Conservation (phyloP, 2,329 filamentous ascomycete genomes). For the Karstenula rhodostoma region DNA sequence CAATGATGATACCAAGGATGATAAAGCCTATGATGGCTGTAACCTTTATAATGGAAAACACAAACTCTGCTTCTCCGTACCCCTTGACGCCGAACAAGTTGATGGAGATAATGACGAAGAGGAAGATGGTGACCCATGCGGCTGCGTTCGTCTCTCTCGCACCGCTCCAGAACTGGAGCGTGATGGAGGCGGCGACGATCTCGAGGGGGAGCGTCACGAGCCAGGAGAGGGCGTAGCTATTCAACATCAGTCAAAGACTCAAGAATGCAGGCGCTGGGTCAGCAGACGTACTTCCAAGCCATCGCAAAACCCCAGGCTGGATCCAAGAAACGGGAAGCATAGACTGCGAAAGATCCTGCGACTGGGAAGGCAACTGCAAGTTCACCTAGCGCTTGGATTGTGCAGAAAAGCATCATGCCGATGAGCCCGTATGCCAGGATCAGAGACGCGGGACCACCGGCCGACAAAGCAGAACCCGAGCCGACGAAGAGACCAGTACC, state of each 20-base stretch:
- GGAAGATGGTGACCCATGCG: constrained; percentile 82
- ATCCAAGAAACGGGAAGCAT: constrained; percentile 86
- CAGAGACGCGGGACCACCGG: constrained; percentile 42
- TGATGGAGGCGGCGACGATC: constrained; percentile 84
- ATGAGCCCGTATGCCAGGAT: constrained; percentile 45
- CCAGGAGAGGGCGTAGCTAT: constrained; percentile 85
- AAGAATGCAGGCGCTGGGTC: neutral
- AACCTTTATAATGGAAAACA: constrained; percentile 84
- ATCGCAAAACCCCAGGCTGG: constrained; percentile 70
- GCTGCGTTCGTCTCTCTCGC: constrained; percentile 50
- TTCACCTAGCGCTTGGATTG: constrained; percentile 86
- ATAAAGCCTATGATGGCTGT: constrained; percentile 85
- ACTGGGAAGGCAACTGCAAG: constrained; percentile 86
- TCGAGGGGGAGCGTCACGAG: constrained; percentile 80
- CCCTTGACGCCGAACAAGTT: constrained; percentile 87
- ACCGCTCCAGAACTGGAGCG: constrained; percentile 79
- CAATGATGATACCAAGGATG: constrained; percentile 81
- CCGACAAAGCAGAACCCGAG: constrained; percentile 42
- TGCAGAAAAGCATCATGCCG: constrained; percentile 85
- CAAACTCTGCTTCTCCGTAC: constrained; percentile 86
- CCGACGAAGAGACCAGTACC: constrained; percentile 51
- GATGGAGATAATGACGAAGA: constrained; percentile 72
- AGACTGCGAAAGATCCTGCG: constrained; percentile 86
- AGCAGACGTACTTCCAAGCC: constrained; percentile 18
- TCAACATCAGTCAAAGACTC: constrained; percentile 16